Evolutionary conservation across 768 basidiomycete species (phyloP).

Genomic region (Psilocybe tampanensis): DNA sequence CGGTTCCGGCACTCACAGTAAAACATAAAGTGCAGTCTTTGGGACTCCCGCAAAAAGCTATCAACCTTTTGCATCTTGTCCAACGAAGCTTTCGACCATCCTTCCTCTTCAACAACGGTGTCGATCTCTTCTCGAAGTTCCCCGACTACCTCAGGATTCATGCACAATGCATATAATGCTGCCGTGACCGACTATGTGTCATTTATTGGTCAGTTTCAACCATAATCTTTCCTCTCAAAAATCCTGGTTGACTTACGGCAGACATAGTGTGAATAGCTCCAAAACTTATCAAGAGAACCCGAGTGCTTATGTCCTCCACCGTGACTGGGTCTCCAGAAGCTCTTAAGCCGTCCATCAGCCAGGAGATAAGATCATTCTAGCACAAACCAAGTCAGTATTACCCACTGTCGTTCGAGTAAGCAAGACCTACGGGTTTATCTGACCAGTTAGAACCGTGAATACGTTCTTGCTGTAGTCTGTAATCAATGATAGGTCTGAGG

Average conservation of each 20-base stretch:
- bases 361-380: constrained; percentile 49
- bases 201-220: no score
- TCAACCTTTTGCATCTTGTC: constrained; percentile 44
- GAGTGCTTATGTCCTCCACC: constrained; percentile 28
- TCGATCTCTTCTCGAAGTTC: constrained; percentile 48
- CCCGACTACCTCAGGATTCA: constrained; percentile 31
- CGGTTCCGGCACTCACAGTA: constrained; percentile 1
- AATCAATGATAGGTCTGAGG: constrained; percentile 28
- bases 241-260: constrained; percentile 39
- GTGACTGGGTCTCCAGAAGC: constrained; percentile 25
- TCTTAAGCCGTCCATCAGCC: constrained; percentile 44
- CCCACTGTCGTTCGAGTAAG: neutral
- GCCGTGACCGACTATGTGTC: constrained; percentile 35
- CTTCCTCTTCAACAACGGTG: constrained; percentile 32
- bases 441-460: constrained; percentile 26
- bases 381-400: neutral
- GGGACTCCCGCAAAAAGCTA: constrained; percentile 46
- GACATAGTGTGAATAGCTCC: constrained; percentile 45
- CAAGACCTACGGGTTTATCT: constrained; percentile 28
- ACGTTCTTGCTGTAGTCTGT: constrained; percentile 22
- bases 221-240: no score
- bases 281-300: constrained; percentile 43
- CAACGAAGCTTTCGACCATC: constrained; percentile 37
- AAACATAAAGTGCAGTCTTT: constrained; percentile 14
- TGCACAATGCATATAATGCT: constrained; percentile 38